These are phyloP conservation scores for Nectriaceae sp. DNA, from an alignment of 2,329 filamentous ascomycete genomes.

Conservation along the genomic window DNA sequence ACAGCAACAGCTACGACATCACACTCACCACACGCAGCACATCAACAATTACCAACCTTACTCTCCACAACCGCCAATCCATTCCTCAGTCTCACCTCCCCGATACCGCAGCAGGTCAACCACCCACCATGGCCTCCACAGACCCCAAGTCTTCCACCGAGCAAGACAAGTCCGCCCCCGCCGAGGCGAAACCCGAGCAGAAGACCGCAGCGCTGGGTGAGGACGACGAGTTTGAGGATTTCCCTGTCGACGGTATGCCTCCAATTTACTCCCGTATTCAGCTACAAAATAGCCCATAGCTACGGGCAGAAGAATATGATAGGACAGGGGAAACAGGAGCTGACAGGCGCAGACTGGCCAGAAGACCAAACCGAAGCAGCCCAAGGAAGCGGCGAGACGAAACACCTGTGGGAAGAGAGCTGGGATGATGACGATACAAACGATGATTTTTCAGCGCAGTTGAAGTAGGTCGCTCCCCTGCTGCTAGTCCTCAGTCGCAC, in stretches of 20 bases:
- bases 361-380: slow-evolving; percentile 88
- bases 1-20: background rate
- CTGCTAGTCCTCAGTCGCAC: background rate
- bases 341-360: slow-evolving; percentile 73
- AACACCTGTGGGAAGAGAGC: slow-evolving; percentile 97
- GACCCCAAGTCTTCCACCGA: slow-evolving; percentile 29
- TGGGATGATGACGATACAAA: slow-evolving; percentile 98
- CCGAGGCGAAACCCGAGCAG: slow-evolving; percentile 26
- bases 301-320: too few relatives aligned
- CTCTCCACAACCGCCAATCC: background rate
- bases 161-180: slow-evolving; percentile 6
- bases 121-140: slow-evolving; percentile 22
- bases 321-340: background rate
- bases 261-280: background rate
- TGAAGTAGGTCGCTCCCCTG: slow-evolving; percentile 71
- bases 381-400: slow-evolving; percentile 63
- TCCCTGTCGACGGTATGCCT: slow-evolving; percentile 84
- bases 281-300: too few relatives aligned
- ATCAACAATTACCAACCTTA: background rate
- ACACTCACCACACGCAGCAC: slow-evolving; percentile 4
- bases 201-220: slow-evolving; percentile 74
- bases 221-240: slow-evolving; percentile 99
- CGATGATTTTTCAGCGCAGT: slow-evolving; percentile 92
- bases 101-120: background rate
- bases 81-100: background rate